phyloP scores from a whole-genome alignment of 2,329 filamentous ascomycete genomes.

The Stemphylium lycopersici region DNA sequence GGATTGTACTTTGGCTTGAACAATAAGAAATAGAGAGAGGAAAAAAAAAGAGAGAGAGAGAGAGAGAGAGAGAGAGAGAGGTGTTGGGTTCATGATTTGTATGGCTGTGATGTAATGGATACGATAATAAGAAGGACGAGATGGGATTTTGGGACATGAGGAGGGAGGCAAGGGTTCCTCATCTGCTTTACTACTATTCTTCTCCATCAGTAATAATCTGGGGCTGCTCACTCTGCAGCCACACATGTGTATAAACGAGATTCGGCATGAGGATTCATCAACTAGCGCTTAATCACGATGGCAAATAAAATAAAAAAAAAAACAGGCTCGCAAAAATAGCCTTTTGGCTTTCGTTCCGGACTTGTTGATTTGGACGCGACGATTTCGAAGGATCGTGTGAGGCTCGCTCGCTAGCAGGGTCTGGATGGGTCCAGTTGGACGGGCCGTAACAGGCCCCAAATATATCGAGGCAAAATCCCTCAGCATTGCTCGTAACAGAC shows the following conservation, averaged over 20 bases:
- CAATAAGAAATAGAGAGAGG: constrained; percentile 12
- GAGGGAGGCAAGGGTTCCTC: neutral
- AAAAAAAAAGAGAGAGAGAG: constrained; percentile 1
- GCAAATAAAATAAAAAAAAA: neutral
- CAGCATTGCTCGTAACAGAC: too few relatives aligned
- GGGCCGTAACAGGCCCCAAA: neutral
- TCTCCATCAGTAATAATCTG: constrained; percentile 2
- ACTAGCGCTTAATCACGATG: constrained; percentile 1
- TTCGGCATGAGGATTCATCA: neutral
- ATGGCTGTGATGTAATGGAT: neutral
- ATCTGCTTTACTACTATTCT: neutral
- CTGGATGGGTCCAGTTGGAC: neutral
- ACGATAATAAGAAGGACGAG: neutral
- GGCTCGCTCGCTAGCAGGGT: neutral
- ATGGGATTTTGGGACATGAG: neutral
- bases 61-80: neutral
- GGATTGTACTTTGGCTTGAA: constrained; percentile 56
- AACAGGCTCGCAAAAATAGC: neutral
- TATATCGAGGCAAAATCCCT: too few relatives aligned
- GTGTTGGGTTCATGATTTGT: neutral
- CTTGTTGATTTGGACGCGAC: too few relatives aligned
- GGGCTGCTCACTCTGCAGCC: constrained; percentile 4
- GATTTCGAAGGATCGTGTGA: neutral
- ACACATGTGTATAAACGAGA: neutral
- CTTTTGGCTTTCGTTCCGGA: neutral